Evolutionary conservation across 371 early-diverging fungal species (phyloP), one percentile per base, ranked within the genome.

Genomic region (Rhizomucor miehei): DNA sequence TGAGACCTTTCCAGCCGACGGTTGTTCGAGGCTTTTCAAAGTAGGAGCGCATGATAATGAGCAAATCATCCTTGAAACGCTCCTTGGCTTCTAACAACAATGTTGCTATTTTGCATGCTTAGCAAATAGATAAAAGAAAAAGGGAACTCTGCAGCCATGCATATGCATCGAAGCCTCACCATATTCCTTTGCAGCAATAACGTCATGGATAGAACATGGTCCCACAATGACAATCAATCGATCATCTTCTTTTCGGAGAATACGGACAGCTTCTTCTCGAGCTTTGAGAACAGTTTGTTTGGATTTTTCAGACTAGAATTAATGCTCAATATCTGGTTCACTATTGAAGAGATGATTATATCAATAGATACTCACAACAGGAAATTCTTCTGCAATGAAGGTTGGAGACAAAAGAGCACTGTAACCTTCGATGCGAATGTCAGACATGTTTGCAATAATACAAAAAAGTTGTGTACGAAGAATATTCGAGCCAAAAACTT

Each of bases 11-110:
- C 95, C 95, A 95, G 3, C 95, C 95, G 37, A 93, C 92, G 0
- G 93, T 93, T 10, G 95, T 94, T 56, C 95, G 73, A 23, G 95
- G 95, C 69, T 95, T 95, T 69, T 95, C 95, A 74, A 96, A 96
- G 71, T 93, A 96, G 19, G 89, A 90, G 44, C 95, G 75, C 94
- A 95, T 94, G 38, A 95, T 77, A 50, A 95, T 91, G 5, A 80
- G 63, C 48, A 95, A 71, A 16, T 95, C 93, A 34, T 71, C 65
- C 25, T 72, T 45, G 17, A 70, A 65, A 46, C 81, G 61, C 44
- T 64, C 56, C 34, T 74, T 74, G 11, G 67, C 75, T n/a, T 55
- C 50, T 20, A 70, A 51, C n/a, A 73, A 51, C 24, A 69, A 34
- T 6, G 45, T 24, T 38, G 65, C 72, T 71, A 55, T 24, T 35